A percentile compares a stretch with the other conserved stretches of the same genome.
These are phyloP conservation scores for Mortierella sp. DNA, from an alignment of 371 early-diverging fungal species.

Conservation along the genomic window DNA sequence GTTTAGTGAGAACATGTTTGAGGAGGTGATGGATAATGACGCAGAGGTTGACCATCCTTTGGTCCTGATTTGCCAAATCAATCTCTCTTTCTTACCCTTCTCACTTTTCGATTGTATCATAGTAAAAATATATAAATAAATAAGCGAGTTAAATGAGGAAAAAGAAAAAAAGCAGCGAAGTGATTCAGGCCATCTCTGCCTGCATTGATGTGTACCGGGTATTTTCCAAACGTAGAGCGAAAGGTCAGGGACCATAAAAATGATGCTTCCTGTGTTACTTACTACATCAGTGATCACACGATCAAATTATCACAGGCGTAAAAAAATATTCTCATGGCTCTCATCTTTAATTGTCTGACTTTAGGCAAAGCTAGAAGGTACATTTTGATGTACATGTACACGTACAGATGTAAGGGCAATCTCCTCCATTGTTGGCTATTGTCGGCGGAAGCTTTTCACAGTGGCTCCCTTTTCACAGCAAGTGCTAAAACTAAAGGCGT, in stretches of 20 bases:
- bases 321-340: not conserved
- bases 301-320: not conserved
- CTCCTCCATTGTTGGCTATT: too few relatives aligned
- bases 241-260: not conserved
- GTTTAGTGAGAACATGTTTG: not conserved
- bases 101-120: constrained; percentile 2
- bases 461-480: too few relatives aligned
- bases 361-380: too few relatives aligned
- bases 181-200: too few relatives aligned
- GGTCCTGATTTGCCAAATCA: not conserved
- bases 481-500: too few relatives aligned
- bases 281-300: constrained; percentile 4
- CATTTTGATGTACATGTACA: too few relatives aligned
- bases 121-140: constrained; percentile 11
- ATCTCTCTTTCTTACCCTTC: not conserved
- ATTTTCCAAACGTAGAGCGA: not conserved
- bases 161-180: too few relatives aligned
- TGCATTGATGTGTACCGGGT: not conserved
- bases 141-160: not conserved
- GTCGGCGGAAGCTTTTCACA: too few relatives aligned
- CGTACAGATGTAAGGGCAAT: too few relatives aligned
- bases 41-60: not conserved
- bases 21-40: not conserved
- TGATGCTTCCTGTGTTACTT: not conserved
- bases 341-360: constrained; percentile 1